Evolutionary conservation across 306 rosid species (phyloP).

Genomic region (Cicer judaicum): DNA sequence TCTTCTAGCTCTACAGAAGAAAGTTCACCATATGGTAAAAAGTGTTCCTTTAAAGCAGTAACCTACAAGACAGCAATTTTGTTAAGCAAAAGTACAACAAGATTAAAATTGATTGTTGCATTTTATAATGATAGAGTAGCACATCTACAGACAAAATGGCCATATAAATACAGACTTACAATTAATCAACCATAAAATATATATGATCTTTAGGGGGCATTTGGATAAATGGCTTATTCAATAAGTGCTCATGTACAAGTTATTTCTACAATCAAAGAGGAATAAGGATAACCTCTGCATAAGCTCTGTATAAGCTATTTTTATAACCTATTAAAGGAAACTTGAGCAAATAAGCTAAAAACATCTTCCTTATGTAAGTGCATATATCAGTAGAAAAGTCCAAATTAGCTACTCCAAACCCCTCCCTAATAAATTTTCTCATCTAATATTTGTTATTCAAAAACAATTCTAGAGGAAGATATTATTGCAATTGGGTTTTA

Average conservation of each 20-base stretch:
- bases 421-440: constrained; percentile 2
- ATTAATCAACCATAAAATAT: constrained; percentile 8
- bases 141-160: constrained; percentile 16
- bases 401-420: neutral
- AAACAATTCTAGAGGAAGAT: neutral
- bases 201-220: neutral
- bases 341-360: neutral
- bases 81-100: constrained; percentile 22
- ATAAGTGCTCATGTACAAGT: neutral
- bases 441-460: neutral
- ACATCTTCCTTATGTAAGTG: neutral
- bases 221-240: neutral
- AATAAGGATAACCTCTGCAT: neutral
- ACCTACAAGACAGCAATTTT: constrained; percentile 55
- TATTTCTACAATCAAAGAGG: neutral
- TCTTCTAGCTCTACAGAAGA: constrained; percentile 64
- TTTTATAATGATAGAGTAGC: constrained; percentile 18
- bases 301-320: neutral
- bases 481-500: neutral
- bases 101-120: neutral
- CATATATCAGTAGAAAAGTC: neutral
- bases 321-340: neutral
- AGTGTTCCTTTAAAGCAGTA: constrained; percentile 77
- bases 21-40: constrained; percentile 70
- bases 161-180: constrained; percentile 15